Percentiles rank a stretch among this genome's conserved stretches.
phyloP scores from a whole-genome alignment of 768 basidiomycete genomes.

The Kwoniella dendrophila region DNA sequence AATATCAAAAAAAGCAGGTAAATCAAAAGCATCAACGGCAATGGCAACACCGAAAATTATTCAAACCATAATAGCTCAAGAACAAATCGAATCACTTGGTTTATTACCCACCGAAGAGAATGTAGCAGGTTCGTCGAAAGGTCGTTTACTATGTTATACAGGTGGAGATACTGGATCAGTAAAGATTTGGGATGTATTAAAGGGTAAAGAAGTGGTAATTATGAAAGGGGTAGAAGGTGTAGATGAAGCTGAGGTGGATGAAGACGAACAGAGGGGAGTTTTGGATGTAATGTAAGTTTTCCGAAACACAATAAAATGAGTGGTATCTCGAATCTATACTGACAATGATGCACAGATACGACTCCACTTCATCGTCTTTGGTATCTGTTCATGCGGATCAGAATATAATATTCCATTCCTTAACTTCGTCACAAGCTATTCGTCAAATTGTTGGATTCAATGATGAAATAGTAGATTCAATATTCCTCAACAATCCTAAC shows the following conservation, averaged over 20 bases:
- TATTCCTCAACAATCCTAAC: slow-evolving; percentile 75
- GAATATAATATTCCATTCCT: slow-evolving; percentile 89
- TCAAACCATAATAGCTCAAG: slow-evolving; percentile 76
- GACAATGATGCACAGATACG: slow-evolving; percentile 62
- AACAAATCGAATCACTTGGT: slow-evolving; percentile 85
- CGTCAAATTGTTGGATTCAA: slow-evolving; percentile 95
- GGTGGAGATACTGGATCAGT: slow-evolving; percentile 87
- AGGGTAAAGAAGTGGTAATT: slow-evolving; percentile 65
- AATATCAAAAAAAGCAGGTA: slow-evolving; percentile 48
- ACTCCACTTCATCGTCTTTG: slow-evolving; percentile 66
- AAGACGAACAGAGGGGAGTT: slow-evolving; percentile 84
- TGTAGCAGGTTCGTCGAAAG: slow-evolving; percentile 58
- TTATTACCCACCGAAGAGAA: slow-evolving; percentile 64
- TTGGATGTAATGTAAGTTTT: slow-evolving; percentile 73
- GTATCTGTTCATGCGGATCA: slow-evolving; percentile 92
- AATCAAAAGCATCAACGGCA: slow-evolving; percentile 52
- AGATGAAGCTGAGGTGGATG: slow-evolving; percentile 59
- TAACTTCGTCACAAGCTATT: slow-evolving; percentile 65
- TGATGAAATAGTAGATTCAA: slow-evolving; percentile 92
- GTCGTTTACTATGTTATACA: slow-evolving; percentile 71
- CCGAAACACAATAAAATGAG: slow-evolving; percentile 7
- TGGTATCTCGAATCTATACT: slow-evolving; percentile 12
- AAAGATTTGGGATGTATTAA: slow-evolving; percentile 78
- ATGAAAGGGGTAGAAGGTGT: slow-evolving; percentile 61
- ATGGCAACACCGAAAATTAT: slow-evolving; percentile 62